Evolutionary conservation across 495 filamentous ascomycete species (phyloP), one percentile per base, ranked within the genome.

Genomic region (Achaetomiella virescens): DNA sequence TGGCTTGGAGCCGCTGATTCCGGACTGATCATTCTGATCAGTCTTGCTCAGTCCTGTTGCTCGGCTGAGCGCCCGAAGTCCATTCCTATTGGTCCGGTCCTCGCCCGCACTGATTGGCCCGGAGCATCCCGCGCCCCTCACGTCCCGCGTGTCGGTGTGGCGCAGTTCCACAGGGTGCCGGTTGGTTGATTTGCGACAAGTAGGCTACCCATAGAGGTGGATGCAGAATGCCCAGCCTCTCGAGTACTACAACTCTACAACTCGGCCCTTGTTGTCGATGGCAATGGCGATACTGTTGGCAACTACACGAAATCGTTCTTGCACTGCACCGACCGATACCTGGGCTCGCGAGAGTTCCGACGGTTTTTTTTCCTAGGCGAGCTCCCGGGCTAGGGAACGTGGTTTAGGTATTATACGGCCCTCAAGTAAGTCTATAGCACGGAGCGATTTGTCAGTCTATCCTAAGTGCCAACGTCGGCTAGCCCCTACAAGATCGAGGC

Each of bases 291-390:
- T 35, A 80, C 87, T 0, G 70, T 96, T 36, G 79, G 76, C 40
- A 88, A 96, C 71, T 96, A 96, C 70, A 82, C 92, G 56, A 98
- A 98, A 70, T 77, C 75, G 20, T 90, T 90, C 60, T 78, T 98
- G 54, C 96, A 90, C 68, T 86, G 86, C 68, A 91, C 89, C 1
- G 65, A 67, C 29, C n/a, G 65, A 63, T 43, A 65, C 59, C 0
- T 97, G 92, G 92, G 90, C 91, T 2, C 67, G 81, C 5, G 90
- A 96, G 71, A 88, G 89, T 14, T 38, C 49, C 22, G 72, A 77
- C 9, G 84, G 84, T 22, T 89, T 86, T 65, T 84, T 69, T 64
- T n/a, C n/a, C 58, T 63, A 42, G 76, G 75, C 17, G 60, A 69
- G 4, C 67, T 84, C 21, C 70, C 75, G 72, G 71, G 6, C 49